Conservation (phyloP, 2,329 filamentous ascomycete genomes). For the Passalora sequoiae region DNA sequence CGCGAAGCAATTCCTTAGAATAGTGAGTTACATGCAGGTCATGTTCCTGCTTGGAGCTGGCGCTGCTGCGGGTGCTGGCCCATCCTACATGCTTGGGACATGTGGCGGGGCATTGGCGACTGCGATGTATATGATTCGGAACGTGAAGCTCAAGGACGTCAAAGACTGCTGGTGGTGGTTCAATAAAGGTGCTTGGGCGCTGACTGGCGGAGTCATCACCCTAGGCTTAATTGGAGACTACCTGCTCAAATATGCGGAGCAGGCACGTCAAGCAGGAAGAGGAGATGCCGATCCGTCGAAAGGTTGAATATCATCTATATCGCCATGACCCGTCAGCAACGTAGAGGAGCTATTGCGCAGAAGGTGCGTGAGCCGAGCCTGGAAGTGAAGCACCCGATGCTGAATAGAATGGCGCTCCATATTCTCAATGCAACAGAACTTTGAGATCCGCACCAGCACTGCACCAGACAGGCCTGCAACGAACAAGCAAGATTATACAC, state of each 20-base stretch:
- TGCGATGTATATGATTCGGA: conserved; percentile 55
- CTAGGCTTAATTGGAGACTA: conserved; percentile 55
- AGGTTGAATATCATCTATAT: no score
- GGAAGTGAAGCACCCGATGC: no score
- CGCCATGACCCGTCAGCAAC: no score
- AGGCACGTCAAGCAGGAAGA: not conserved
- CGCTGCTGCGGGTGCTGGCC: conserved; percentile 54
- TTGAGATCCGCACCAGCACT: no score
- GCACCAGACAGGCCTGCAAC: no score
- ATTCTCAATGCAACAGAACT: no score
- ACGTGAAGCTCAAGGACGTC: conserved; percentile 53
- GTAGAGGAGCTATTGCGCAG: no score
- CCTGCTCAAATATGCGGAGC: conserved; percentile 18
- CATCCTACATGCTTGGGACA: conserved; percentile 54
- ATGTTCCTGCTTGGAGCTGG: conserved; percentile 66
- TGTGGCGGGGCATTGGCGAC: conserved; percentile 54
- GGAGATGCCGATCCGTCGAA: no score
- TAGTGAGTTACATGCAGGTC: conserved; percentile 64
- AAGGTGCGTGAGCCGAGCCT: no score
- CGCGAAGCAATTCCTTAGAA: conserved; percentile 69
- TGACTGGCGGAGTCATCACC: conserved; percentile 56
- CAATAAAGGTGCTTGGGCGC: conserved; percentile 52
- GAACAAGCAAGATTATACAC: no score
- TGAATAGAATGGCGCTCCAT: no score
- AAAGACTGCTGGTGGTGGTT: conserved; percentile 62